Evolutionary conservation across 1,284 basidiomycete species (phyloP).

Genomic region (Exobasidium rhododendri): DNA sequence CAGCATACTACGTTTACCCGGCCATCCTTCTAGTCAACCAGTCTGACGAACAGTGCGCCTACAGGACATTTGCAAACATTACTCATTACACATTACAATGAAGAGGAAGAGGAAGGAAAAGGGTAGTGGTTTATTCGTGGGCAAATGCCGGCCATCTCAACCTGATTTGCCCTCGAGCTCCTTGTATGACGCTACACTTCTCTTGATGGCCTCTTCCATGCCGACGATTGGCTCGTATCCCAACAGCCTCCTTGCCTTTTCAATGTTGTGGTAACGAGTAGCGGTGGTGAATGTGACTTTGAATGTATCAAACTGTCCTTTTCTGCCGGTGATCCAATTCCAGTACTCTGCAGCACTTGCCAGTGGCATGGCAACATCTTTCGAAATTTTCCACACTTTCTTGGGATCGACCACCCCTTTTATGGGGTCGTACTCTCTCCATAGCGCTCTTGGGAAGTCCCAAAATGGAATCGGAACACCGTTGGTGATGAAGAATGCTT

Average conservation of each 20-base stretch:
- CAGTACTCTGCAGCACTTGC: slow-evolving; percentile 65
- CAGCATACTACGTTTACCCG: no score
- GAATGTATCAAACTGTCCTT: slow-evolving; percentile 77
- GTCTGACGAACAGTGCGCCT: no score
- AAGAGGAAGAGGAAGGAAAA: no score
- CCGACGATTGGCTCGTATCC: slow-evolving; percentile 90
- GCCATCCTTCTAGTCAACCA: no score
- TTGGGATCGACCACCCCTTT: slow-evolving; percentile 8
- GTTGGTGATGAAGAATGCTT: slow-evolving; percentile 96
- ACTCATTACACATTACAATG: no score
- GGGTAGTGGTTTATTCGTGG: no score
- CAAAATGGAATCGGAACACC: slow-evolving; percentile 95
- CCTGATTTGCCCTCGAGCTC: slow-evolving; percentile 3
- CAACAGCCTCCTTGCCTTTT: slow-evolving; percentile 84
- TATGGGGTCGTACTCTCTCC: slow-evolving; percentile 59
- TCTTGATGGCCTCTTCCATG: slow-evolving; percentile 79
- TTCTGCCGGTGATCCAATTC: slow-evolving; percentile 71
- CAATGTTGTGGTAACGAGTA: slow-evolving; percentile 85
- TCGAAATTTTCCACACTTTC: slow-evolving; percentile 39
- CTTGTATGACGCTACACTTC: slow-evolving; percentile 58
- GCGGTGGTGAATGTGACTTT: slow-evolving; percentile 68
- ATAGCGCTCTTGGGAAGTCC: slow-evolving; percentile 86
- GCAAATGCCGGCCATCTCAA: no score
- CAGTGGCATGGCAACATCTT: slow-evolving; percentile 34
- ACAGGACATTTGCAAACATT: no score